Conservation (phyloP, 306 rosid species). For the Cucurbita ficifolia region DNA sequence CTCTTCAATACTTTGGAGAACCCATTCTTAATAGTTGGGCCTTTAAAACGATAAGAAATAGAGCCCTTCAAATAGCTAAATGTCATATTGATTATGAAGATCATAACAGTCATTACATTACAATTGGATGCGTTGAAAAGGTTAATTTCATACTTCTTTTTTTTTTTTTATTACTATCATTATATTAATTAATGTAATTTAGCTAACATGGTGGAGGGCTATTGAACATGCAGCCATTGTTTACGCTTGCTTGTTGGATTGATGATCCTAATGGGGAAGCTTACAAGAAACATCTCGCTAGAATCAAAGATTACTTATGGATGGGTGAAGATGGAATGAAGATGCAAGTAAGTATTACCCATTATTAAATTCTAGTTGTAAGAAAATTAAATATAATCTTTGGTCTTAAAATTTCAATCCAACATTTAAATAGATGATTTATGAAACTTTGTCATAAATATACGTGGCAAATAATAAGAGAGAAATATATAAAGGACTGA, state of each 20-base stretch:
- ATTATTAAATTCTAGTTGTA: too few species aligned
- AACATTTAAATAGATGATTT: too few species aligned
- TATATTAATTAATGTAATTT: too few species aligned
- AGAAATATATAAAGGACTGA: neutral
- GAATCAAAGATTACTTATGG: conserved; percentile 76
- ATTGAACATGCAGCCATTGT: conserved; percentile 44
- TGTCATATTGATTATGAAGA: conserved; percentile 24
- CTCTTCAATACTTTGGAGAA: conserved; percentile 12
- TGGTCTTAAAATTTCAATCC: too few species aligned
- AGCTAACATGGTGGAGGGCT: neutral
- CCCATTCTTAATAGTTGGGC: conserved; percentile 17
- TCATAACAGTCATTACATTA: neutral
- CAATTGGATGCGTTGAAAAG: neutral
- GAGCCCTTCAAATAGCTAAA: conserved; percentile 14
- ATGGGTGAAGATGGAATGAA: conserved; percentile 96
- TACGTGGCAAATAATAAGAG: too few species aligned
- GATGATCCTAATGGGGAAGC: conserved; percentile 88
- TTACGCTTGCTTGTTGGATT: conserved; percentile 82
- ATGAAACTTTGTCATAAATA: too few species aligned
- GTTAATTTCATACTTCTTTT: neutral
- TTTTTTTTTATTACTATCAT: too few species aligned
- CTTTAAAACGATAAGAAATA: conserved; percentile 18
- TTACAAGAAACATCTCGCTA: conserved; percentile 76
- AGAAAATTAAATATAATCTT: too few species aligned
- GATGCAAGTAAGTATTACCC: conserved; percentile 31